Evolutionary conservation across 768 basidiomycete genomes (phyloP), one percentile per base, ranked within the genome.

Genomic region (Russula sp.): DNA sequence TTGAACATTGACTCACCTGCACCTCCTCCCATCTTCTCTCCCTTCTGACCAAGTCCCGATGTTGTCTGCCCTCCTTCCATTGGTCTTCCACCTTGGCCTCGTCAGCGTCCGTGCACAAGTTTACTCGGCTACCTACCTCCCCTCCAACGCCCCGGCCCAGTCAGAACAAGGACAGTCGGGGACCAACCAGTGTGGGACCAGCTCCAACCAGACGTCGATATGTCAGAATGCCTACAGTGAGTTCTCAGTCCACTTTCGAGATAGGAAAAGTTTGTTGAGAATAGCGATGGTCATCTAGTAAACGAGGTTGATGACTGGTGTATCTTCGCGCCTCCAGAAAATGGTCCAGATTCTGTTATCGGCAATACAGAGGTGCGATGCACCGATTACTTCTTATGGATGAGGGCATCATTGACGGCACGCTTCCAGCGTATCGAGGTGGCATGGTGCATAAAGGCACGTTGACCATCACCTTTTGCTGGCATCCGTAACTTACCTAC

Each of bases 201-300:
- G 71, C 18, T 72, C 76, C 55, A 82, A 77, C 71, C 85, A 84
- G 72, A 77, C 74, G 4, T 86, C 85, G 4, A 72, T 73, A 60
- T 92, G 89, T 73, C 90, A 91, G 69, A 84, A 84, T 66, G 81
- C 79, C 10, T 85, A 81, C 70, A 64, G 86, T 84, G 70, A 65
- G 82, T 72, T 37, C 37, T 6, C 14, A 13, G 31, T 18, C 14
- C 27, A 39, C 8, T 10, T 20, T 2, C 11, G 10, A 39, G 22
- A 10, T 16, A 1, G 11, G 27, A 5, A 58, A 16, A 20, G 44
- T 3, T 27, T 13, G 27, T 14, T n/a, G 48, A 44, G 31, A 49
- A 18, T 7, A 18, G 7, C 20, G 49, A 51, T 58, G 31, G 50
- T 22, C 8, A 48, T 47, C 52, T 5, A 86, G 83, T 84, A 0